A percentile compares a stretch with the other conserved stretches of the same genome.
Evolutionary conservation across 306 rosid species (phyloP).

Genomic region (Casuarina glauca): DNA sequence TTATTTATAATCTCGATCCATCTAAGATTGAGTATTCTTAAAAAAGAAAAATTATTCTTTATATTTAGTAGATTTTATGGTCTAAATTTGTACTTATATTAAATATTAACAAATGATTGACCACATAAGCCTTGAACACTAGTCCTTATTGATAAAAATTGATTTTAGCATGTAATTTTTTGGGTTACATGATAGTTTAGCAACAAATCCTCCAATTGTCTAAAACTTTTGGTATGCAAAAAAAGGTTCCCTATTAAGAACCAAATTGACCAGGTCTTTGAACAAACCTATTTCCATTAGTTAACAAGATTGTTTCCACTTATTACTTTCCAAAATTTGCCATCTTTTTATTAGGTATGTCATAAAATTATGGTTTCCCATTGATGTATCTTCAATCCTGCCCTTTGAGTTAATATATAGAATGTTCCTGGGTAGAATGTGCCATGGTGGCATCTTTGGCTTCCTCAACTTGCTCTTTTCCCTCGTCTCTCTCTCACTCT

Average conservation of each 20-base stretch:
- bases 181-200: no score
- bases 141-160: no score
- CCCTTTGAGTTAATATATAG: conserved; percentile 60
- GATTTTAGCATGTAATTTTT: no score
- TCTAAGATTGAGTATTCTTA: no score
- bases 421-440: conserved; percentile 41
- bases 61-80: no score
- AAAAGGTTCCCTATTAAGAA: not conserved
- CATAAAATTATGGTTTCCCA: conserved; percentile 50
- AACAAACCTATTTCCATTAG: not conserved
- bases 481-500: no score
- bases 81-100: no score
- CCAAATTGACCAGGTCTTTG: not conserved
- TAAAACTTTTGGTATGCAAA: not conserved
- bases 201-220: not conserved
- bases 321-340: not conserved
- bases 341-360: conserved; percentile 51
- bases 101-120: no score
- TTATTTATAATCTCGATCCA: no score
- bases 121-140: no score
- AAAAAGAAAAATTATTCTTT: no score
- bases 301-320: no score
- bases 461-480: conserved; percentile 79
- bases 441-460: conserved; percentile 40
- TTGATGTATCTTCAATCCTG: conserved; percentile 77